Evolutionary conservation across 1,284 basidiomycete species (phyloP), one percentile per base, ranked within the genome.

Genomic region (Mycena sp.): DNA sequence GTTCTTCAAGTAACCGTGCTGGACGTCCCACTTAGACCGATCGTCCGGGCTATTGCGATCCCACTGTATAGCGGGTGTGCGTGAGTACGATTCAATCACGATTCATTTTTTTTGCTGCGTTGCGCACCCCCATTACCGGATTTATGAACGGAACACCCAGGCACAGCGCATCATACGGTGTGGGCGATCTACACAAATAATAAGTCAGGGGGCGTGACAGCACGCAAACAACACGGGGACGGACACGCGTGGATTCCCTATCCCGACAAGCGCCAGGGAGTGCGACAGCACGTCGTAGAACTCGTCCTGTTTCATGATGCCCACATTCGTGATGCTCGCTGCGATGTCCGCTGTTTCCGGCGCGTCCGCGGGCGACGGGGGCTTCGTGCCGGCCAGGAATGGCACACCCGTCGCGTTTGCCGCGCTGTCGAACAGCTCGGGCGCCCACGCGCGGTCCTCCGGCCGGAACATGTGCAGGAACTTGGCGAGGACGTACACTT

Each of bases 101-200:
- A n/a, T n/a, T n/a, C n/a, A 32, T 64, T 50, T 2, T 38, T 50
- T 71, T 68, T 66, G 77, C 65, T 16, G 72, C 50, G 4, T 71
- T 49, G 9, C 70, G 70, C 40, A 53, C 60, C 7, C 68, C 28
- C 14, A 55, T n/a, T 45, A 78, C 70, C 0, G 75, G 74, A 64
- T 81, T 81, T 67, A 82, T 77, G 61, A 80, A 81, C 3, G 79
- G 79, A 9, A 80, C 74, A 9, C 79, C 80, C 25, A 80, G 64
- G 61, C 80, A 81, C 10, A 82, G 68, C 1, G 76, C 78, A 52
- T 80, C 78, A 66, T 78, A 81, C 0, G 79, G 78, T 60, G 70
- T 70, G 1, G 77, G 78, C 2, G 51, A 61, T 4, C 58, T 61
- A 25, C 2, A 12, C 25, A 29, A 26, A n/a, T 9, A 30, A 10